These are phyloP conservation scores for Trichoderma endophyticum DNA, from an alignment of 2,329 filamentous ascomycete species.

Conservation along the genomic window DNA sequence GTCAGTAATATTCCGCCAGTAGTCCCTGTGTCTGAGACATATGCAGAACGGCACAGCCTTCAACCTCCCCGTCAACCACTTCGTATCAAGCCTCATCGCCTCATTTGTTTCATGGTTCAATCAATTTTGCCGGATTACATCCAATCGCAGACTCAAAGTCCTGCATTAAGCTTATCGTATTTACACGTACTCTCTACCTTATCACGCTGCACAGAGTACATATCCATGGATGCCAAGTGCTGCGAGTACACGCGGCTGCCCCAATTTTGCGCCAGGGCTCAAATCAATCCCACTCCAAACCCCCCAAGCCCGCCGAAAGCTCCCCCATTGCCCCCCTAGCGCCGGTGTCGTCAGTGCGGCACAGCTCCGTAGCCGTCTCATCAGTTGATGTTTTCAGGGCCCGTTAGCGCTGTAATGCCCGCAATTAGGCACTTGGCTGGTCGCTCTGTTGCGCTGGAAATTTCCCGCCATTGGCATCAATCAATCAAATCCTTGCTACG, in stretches of 20 bases:
- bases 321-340: neutral
- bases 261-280: neutral
- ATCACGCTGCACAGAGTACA: neutral
- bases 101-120: neutral
- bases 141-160: neutral
- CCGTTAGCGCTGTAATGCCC: neutral
- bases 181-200: neutral
- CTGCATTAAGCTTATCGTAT: neutral
- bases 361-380: neutral
- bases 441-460: neutral
- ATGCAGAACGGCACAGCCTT: slow-evolving; percentile 2
- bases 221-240: neutral
- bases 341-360: slow-evolving; percentile 2
- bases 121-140: neutral
- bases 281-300: neutral
- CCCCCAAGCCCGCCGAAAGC: neutral
- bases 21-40: neutral
- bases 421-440: neutral
- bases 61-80: neutral
- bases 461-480: neutral
- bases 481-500: neutral
- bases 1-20: neutral
- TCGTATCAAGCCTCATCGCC: neutral
- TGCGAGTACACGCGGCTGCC: neutral
- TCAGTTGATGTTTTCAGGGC: neutral